Evolutionary conservation across 495 filamentous ascomycete genomes (phyloP).

Genomic region (Trichoderma gamsii): DNA sequence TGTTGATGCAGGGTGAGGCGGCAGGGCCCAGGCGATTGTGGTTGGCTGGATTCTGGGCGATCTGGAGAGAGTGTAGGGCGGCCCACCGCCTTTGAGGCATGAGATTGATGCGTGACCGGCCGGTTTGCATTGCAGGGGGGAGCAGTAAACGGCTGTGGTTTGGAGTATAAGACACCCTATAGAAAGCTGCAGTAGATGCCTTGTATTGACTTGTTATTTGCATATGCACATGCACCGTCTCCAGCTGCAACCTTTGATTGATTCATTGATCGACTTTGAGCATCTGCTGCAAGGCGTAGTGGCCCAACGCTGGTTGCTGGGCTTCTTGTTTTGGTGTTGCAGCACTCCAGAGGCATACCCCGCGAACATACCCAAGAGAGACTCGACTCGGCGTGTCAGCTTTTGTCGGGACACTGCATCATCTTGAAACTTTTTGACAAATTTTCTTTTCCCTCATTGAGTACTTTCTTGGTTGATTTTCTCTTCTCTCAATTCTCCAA

Average conservation of each 20-base stretch:
- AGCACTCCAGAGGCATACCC: neutral
- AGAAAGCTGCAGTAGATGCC: neutral
- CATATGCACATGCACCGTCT: neutral
- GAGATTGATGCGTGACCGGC: slow-evolving; percentile 1
- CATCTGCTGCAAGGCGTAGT: neutral
- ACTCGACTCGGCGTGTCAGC: neutral
- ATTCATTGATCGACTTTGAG: neutral
- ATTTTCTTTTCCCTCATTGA: neutral
- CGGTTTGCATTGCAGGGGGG: neutral
- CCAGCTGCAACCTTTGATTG: neutral
- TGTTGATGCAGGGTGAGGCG: slow-evolving; percentile 9
- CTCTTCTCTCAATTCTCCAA: no score
- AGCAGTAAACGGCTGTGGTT: neutral
- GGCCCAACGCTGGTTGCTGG: neutral
- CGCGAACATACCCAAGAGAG: neutral
- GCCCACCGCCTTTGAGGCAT: slow-evolving; percentile 1
- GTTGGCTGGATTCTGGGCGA: neutral
- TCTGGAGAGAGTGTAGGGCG: neutral
- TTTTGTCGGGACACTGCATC: no score
- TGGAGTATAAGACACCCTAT: neutral
- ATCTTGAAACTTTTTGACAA: neutral
- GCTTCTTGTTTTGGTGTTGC: neutral
- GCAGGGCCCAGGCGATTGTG: neutral
- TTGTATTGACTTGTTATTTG: neutral
- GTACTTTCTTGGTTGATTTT: no score